These are phyloP conservation scores for Globisporangium camurandrum DNA, from an alignment of 352 stramenopile species.

Conservation along the genomic window DNA sequence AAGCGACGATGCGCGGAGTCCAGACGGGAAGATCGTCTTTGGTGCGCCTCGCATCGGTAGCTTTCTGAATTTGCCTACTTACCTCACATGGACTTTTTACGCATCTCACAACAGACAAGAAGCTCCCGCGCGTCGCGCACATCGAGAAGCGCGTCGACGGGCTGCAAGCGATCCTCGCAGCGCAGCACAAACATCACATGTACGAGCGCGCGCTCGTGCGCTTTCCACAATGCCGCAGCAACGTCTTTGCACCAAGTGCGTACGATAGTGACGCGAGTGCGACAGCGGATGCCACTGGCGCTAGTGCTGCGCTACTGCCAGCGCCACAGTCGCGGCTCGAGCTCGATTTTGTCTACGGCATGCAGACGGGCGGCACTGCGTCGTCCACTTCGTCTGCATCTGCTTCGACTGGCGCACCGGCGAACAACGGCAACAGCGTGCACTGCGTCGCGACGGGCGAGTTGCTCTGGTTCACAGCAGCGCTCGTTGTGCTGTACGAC, in stretches of 20 bases:
- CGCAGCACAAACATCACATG: slow-evolving; percentile 54
- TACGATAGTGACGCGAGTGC: slow-evolving; percentile 20
- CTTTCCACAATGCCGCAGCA: slow-evolving; percentile 63
- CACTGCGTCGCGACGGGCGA: slow-evolving; percentile 55
- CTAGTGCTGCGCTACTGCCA: slow-evolving; percentile 1
- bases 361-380: slow-evolving; percentile 26
- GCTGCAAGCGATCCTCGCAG: slow-evolving; percentile 27
- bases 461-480: slow-evolving; percentile 55
- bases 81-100: not conserved
- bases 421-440: slow-evolving; percentile 32
- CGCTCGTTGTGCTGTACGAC: slow-evolving; percentile 51
- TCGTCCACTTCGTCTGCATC: slow-evolving; percentile 8
- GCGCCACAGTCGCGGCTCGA: slow-evolving; percentile 33
- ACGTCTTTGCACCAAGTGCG: slow-evolving; percentile 47
- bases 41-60: slow-evolving; percentile 22
- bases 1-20: slow-evolving; percentile 26
- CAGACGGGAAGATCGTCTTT: slow-evolving; percentile 56
- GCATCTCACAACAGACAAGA: slow-evolving; percentile 33
- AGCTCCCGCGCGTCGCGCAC: slow-evolving; percentile 55
- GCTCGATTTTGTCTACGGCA: slow-evolving; percentile 55
- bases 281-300: not conserved
- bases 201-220: slow-evolving; percentile 53
- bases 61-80: not conserved
- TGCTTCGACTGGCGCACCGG: not conserved
- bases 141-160: slow-evolving; percentile 57